Percentiles rank a stretch among this genome's conserved stretches.
Conservation (phyloP, 352 stramenopile genomes). For the Phytophthora podocarpi region DNA sequence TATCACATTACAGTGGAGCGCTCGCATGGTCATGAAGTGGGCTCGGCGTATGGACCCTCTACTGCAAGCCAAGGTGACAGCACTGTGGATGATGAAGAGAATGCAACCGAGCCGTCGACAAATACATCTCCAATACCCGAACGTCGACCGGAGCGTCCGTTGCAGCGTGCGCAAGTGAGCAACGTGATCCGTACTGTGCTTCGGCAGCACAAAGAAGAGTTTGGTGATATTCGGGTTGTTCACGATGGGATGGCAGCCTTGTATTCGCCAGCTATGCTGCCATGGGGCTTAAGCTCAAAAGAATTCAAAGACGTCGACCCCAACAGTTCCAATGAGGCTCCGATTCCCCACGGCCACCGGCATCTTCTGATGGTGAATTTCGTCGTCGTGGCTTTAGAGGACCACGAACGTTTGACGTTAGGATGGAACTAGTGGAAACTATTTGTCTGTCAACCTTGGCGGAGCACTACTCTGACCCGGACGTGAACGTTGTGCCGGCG, state of each 20-base stretch:
- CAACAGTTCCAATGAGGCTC: neutral
- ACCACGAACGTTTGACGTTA: conserved; percentile 54
- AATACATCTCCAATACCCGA: neutral
- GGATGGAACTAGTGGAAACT: conserved; percentile 50
- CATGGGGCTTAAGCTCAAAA: conserved; percentile 27
- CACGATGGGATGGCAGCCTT: conserved; percentile 49
- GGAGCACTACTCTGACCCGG: conserved; percentile 43
- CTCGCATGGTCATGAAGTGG: neutral
- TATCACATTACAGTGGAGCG: conserved; percentile 53
- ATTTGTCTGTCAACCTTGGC: conserved; percentile 40
- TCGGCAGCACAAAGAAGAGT: conserved; percentile 39
- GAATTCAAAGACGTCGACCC: neutral
- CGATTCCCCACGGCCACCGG: neutral
- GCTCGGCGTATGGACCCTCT: conserved; percentile 39
- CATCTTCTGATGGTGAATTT: neutral
- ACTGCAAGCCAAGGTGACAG: too few species aligned
- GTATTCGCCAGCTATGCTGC: conserved; percentile 41
- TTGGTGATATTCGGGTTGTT: conserved; percentile 46
- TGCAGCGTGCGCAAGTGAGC: conserved; percentile 38
- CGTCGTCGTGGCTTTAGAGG: conserved; percentile 8
- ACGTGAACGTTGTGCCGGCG: conserved; percentile 47
- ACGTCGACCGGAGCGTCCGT: conserved; percentile 14
- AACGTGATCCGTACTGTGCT: conserved; percentile 48
- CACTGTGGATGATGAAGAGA: too few species aligned
- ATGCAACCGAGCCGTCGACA: neutral